Conservation (phyloP, 305 asterid genomes). For the Rubia peregrina region DNA sequence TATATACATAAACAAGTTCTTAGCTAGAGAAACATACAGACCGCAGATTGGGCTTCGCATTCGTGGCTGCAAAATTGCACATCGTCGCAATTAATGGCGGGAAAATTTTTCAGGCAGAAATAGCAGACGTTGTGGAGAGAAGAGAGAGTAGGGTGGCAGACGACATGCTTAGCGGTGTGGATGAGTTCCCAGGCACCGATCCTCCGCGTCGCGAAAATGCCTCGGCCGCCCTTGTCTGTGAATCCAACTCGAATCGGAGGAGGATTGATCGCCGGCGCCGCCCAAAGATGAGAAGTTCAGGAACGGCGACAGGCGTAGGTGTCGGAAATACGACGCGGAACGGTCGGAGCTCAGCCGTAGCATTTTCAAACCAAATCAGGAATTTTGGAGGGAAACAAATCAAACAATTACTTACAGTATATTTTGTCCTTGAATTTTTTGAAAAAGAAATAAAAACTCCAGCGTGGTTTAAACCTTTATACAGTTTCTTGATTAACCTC, state of each 20-base stretch:
- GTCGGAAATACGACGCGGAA: constrained; percentile 20
- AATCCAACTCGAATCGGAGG: constrained; percentile 37
- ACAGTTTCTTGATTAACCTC: too few species aligned
- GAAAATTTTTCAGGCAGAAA: constrained; percentile 51
- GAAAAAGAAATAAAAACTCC: neutral
- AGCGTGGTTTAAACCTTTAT: neutral
- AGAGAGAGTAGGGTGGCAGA: constrained; percentile 59
- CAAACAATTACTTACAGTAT: neutral
- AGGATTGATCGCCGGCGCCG: constrained; percentile 16
- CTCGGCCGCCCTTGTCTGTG: constrained; percentile 56
- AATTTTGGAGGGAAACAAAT: constrained; percentile 5
- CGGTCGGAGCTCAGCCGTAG: constrained; percentile 23
- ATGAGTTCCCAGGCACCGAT: constrained; percentile 62
- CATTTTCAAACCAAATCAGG: neutral
- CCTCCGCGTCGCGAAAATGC: constrained; percentile 51
- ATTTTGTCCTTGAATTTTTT: neutral
- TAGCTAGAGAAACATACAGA: constrained; percentile 10
- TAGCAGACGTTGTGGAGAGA: constrained; percentile 50
- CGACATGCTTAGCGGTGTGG: constrained; percentile 57
- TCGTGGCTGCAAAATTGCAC: constrained; percentile 46
- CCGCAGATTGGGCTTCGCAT: constrained; percentile 50
- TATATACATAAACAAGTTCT: neutral
- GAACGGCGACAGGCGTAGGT: constrained; percentile 14
- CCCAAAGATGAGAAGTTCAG: constrained; percentile 4
- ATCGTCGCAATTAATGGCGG: constrained; percentile 4